Evolutionary conservation across 179 eudicot species (phyloP), one percentile per base, ranked within the genome.

Genomic region (Sideroxylon spinosum): DNA sequence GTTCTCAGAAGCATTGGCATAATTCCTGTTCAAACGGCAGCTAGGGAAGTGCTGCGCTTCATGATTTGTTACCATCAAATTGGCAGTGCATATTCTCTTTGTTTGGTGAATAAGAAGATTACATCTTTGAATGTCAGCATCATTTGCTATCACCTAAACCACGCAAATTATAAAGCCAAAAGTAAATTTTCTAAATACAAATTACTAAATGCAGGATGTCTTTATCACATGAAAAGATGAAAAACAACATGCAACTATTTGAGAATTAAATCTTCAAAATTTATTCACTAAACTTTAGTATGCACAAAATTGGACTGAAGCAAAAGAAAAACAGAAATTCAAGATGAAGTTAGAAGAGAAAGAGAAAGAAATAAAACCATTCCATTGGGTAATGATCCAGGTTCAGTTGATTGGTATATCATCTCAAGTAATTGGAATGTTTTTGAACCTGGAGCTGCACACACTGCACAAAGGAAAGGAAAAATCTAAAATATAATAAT

Each of bases 381-480:
- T 87, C 97, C 99, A 84, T 77, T 86, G 19, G 99, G 98, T 70
- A 95, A 81, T 67, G 86, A 74, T 66, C 91, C 93, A 55, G 88
- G 72, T 78, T 86, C 86, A 56, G 88, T 84, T 48, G 86, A 77
- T 23, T 79, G 86, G 84, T 95, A 89, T 81, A 95, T 89, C 87
- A 92, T 95, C 89, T 93, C 99, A 62, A 95, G 97, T 76, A 95
- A 81, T 84, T 95, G 99, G 81, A 95, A 95, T 48, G 99, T 95
- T 82, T 95, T 95, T 10, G 98, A 95, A 29, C 99, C 99, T 6
- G 99, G 99, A 64, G 99, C 99, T n/a, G 99, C 99, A 91, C 99
- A 95, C 99, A 95, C 99, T 95, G 84, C 84, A 87, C 28, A 67
- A 28, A 66, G 69, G 48, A 86, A 61, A 71, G 78, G 53, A 46